Evolutionary conservation across 176 grass and related monocot species (phyloP), one percentile per base, ranked within the genome.

Genomic region (Poa annua): DNA sequence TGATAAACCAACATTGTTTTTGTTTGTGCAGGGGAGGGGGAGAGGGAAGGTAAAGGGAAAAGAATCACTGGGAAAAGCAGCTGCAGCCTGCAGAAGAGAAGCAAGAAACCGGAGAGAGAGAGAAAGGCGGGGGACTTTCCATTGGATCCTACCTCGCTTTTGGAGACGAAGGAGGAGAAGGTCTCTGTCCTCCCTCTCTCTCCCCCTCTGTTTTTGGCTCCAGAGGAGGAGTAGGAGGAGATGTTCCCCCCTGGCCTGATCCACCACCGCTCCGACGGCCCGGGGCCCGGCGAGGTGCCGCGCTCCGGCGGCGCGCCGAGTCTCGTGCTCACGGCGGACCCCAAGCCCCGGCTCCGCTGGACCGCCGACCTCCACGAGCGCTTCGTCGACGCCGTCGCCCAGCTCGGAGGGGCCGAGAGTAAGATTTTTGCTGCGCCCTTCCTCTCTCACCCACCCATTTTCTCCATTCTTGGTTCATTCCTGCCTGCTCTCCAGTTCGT

Each of bases 331-430:
- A 99, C 93, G 36, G 93, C 93, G 26, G 93, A 99, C 89, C 97
- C 93, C 63, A 96, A 99, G 88, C 97, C 91, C 21, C 79, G 97
- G 0, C 91, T 99, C 38, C 89, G 97, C 8, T 96, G 97, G 97
- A 99, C 89, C n/a, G 87, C 86, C 47, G 97, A 99, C 86, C 93
- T 99, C 76, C 97, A 99, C 51, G 97, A 99, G 81, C 93, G 97
- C 74, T 99, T 99, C 85, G 93, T 96, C 81, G 93, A 99, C 84
- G 97, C 93, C 69, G 93, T 99, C 75, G 89, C 97, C 44, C 97
- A 99, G 93, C 97, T 99, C 57, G 97, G 97, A 60, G 97, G 93
- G 25, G 89, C 92, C 19, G 97, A 99, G 85, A 99, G 96, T 99
- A 67, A 80, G 96, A 85, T 4, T 36, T 19, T 48, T 69, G 25